A percentile compares a stretch with the other conserved stretches of the same genome.
Evolutionary conservation across 257 asterid genomes (phyloP).

Genomic region (Solanum infundibuliforme): DNA sequence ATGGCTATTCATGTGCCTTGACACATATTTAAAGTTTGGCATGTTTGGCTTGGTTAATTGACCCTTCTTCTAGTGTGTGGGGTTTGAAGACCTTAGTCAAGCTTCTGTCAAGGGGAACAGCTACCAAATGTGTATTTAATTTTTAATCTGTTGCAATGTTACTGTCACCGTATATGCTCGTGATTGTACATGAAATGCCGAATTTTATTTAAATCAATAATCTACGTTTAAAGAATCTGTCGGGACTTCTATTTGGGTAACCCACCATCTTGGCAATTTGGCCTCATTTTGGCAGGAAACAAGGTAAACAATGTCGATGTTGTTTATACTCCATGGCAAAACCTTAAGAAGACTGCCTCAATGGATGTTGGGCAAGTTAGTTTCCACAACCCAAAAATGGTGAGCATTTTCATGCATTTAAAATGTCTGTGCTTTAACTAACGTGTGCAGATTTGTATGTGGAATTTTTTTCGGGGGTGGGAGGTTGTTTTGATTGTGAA

Average conservation of each 20-base stretch:
- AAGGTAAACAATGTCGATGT: conserved; percentile 86
- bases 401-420: conserved; percentile 19
- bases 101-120: neutral
- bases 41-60: neutral
- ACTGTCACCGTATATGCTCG: neutral
- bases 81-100: neutral
- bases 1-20: neutral
- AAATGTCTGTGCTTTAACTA: neutral
- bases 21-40: neutral
- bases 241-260: neutral
- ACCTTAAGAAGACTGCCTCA: conserved; percentile 89
- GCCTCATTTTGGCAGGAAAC: conserved; percentile 48
- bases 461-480: neutral
- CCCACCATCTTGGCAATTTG: neutral
- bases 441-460: neutral
- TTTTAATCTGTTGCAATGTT: neutral
- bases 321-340: conserved; percentile 98
- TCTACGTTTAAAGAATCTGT: neutral
- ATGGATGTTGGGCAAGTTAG: conserved; percentile 99
- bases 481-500: neutral
- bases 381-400: conserved; percentile 81
- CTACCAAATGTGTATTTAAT: neutral
- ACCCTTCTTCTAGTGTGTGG: neutral
- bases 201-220: neutral
- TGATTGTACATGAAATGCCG: neutral